phyloP scores from a whole-genome alignment of 2,329 filamentous ascomycete genomes.

The Alternaria metachromatica region DNA sequence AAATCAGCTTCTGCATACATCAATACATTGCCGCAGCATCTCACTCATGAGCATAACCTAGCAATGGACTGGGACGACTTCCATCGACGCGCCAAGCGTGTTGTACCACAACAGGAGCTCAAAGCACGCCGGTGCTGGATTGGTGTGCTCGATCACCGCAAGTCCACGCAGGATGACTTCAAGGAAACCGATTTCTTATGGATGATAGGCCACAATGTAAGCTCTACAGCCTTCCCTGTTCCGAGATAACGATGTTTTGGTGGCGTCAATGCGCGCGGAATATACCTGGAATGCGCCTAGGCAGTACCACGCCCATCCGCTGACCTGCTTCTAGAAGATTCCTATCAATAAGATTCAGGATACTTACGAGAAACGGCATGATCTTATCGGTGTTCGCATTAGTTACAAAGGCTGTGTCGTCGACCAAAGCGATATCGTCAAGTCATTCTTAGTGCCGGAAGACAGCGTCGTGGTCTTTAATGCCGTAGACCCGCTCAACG shows the following conservation, averaged over 20 bases:
- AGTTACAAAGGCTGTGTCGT: slow-evolving; percentile 16
- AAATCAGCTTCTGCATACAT: background rate
- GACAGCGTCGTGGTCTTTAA: slow-evolving; percentile 13
- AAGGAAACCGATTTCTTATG: slow-evolving; percentile 43
- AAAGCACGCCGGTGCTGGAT: slow-evolving; percentile 41
- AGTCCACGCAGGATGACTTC: slow-evolving; percentile 14
- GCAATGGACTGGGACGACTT: slow-evolving; percentile 31
- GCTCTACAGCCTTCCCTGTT: slow-evolving; percentile 3
- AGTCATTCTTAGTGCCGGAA: slow-evolving; percentile 4
- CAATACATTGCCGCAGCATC: background rate
- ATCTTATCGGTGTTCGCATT: slow-evolving; percentile 22
- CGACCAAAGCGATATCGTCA: slow-evolving; percentile 3
- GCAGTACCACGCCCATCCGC: background rate
- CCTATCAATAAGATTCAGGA: slow-evolving; percentile 24
- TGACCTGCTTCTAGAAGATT: slow-evolving; percentile 25
- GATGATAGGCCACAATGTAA: slow-evolving; percentile 44
- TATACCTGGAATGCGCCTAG: background rate
- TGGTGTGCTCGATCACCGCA: slow-evolving; percentile 40
- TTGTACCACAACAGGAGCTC: slow-evolving; percentile 23
- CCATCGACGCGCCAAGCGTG: slow-evolving; percentile 23
- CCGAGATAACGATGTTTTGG: background rate
- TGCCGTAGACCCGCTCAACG: background rate
- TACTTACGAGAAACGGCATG: slow-evolving; percentile 18
- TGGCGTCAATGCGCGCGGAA: background rate
- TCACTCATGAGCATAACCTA: background rate